phyloP scores from a whole-genome alignment of 2,329 filamentous ascomycete species.

The Neofusicoccum kwambonambiense region DNA sequence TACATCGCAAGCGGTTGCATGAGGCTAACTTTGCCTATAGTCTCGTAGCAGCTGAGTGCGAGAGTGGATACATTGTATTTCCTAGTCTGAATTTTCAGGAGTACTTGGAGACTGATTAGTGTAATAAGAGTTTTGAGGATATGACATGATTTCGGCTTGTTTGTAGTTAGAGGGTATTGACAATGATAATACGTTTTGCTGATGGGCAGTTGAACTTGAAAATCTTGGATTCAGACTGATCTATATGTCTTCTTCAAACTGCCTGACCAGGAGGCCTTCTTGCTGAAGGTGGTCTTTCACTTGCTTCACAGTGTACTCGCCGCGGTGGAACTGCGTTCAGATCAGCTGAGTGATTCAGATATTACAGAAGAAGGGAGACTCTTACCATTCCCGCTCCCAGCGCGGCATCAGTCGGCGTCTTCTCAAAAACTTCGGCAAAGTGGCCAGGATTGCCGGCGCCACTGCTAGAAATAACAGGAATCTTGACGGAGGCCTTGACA shows the following conservation, averaged over 20 bases:
- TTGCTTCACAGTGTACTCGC: constrained; percentile 90
- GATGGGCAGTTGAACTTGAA: no score
- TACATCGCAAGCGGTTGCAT: no score
- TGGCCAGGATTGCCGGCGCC: constrained; percentile 85
- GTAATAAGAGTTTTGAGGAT: no score
- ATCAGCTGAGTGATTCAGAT: constrained; percentile 19
- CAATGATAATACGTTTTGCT: no score
- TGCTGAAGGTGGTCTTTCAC: constrained; percentile 80
- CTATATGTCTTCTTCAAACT: constrained; percentile 62
- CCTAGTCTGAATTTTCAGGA: no score
- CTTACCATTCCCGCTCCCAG: constrained; percentile 86
- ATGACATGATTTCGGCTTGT: no score
- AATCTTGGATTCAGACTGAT: background rate
- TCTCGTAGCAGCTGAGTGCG: no score
- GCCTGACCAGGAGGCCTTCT: constrained; percentile 74
- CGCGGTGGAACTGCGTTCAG: constrained; percentile 72
- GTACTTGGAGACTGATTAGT: no score
- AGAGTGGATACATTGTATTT: no score
- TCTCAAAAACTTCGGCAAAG: constrained; percentile 84
- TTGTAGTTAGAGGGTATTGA: no score
- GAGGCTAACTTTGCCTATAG: no score
- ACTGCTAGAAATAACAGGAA: constrained; percentile 93
- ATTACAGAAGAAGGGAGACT: constrained; percentile 19
- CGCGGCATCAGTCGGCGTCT: constrained; percentile 86
- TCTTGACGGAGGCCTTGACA: constrained; percentile 82